A percentile compares a stretch with the other conserved stretches of the same genome.
Evolutionary conservation across 768 basidiomycete species (phyloP).

Genomic region (Grammothele lineata): DNA sequence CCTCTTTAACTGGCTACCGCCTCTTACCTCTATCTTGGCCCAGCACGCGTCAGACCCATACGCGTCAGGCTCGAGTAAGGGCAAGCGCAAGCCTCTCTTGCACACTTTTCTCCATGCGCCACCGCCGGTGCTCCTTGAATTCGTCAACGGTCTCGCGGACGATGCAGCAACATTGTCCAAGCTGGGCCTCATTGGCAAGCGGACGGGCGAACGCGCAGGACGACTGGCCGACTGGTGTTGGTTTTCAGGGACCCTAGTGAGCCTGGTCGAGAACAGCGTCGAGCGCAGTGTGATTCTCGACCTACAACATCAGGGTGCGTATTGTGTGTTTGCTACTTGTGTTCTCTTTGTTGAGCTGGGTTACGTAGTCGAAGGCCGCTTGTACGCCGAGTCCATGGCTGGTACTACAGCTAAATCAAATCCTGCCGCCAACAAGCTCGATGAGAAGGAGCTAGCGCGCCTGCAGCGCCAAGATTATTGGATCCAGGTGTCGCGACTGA

Average conservation of each 20-base stretch:
- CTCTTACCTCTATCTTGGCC: conserved; percentile 64
- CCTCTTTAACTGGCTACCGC: conserved; percentile 81
- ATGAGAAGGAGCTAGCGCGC: conserved; percentile 65
- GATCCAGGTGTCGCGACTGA: conserved; percentile 64
- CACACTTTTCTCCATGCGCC: conserved; percentile 75
- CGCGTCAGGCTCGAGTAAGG: conserved; percentile 26
- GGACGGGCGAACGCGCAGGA: conserved; percentile 63
- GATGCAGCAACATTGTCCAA: conserved; percentile 75
- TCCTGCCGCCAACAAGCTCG: conserved; percentile 50
- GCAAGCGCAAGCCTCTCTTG: conserved; percentile 51
- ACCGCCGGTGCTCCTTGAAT: conserved; percentile 76
- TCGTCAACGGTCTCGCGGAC: conserved; percentile 70
- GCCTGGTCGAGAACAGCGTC: conserved; percentile 78
- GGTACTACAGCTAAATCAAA: conserved; percentile 68
- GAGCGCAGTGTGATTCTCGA: conserved; percentile 68
- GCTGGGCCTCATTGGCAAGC: conserved; percentile 64
- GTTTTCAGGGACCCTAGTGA: conserved; percentile 75
- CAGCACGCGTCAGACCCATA: conserved; percentile 69
- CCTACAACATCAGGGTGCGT: conserved; percentile 57
- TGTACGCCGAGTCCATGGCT: conserved; percentile 70
- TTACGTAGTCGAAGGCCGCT: conserved; percentile 61
- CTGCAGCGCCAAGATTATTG: conserved; percentile 73
- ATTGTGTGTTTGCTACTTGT: not conserved
- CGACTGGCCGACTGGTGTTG: conserved; percentile 85
- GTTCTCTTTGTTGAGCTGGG: not conserved